A percentile compares a stretch with the other conserved stretches of the same genome.
phyloP scores from a whole-genome alignment of 805 yeast species.

The Tetrapisispora taiwanensis region DNA sequence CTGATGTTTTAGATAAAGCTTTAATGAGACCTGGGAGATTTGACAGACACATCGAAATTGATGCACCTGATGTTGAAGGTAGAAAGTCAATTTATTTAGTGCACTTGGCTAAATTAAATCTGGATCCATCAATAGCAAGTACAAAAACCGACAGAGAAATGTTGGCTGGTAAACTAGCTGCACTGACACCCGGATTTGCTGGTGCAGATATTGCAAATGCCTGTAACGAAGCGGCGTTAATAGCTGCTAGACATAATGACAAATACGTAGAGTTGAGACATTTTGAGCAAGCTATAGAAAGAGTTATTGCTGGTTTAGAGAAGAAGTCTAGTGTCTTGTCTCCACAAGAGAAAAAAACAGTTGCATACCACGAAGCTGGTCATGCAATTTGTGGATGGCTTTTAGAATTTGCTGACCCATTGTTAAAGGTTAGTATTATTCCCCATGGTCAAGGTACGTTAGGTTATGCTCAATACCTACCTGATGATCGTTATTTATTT shows the following conservation, averaged over 20 bases:
- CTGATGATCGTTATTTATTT: constrained; percentile 79
- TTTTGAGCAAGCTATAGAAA: constrained; percentile 93
- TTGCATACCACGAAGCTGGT: constrained; percentile 98
- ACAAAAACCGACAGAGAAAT: constrained; percentile 40
- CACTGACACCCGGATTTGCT: constrained; percentile 94
- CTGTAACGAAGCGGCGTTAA: constrained; percentile 93
- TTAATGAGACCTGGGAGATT: constrained; percentile 95
- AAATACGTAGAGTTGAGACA: constrained; percentile 62
- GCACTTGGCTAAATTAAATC: constrained; percentile 63
- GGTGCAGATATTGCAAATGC: constrained; percentile 98
- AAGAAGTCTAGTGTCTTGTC: constrained; percentile 76
- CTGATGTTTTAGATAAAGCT: constrained; percentile 89
- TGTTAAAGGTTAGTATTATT: constrained; percentile 88
- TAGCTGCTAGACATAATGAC: constrained; percentile 81
- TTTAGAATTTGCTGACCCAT: constrained; percentile 81
- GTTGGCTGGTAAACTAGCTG: constrained; percentile 79
- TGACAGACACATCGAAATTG: constrained; percentile 85
- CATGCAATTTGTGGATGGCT: constrained; percentile 99
- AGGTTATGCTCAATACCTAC: constrained; percentile 95
- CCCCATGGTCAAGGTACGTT: constrained; percentile 96
- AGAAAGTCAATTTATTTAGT: constrained; percentile 87
- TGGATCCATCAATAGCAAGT: constrained; percentile 36
- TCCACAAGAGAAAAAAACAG: constrained; percentile 77
- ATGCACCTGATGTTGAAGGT: constrained; percentile 90
- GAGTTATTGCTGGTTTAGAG: constrained; percentile 94